Base-by-base conservation (phyloP, 768 basidiomycete species). In the Tremella fuciformis region DNA sequence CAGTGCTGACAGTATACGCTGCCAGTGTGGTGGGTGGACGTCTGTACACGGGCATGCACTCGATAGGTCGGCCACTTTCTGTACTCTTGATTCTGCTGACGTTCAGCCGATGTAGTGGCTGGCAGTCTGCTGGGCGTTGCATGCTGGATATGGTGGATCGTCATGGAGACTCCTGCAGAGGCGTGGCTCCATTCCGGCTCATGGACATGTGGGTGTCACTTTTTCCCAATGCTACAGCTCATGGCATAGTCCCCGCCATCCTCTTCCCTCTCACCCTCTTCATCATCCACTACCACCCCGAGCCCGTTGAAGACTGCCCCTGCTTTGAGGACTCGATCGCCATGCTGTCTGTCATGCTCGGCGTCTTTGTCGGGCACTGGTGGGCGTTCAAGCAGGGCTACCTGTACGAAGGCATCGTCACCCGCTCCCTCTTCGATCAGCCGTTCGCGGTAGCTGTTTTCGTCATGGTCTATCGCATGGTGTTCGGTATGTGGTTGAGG, bases 311-410 rank as follows among this genome's bases (percentile, higher is more conserved):
- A 57, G 91, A 94, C 68, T 97, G 94, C 65, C 94, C 94, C 1
- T 97, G 94, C 77, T 99, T 96, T 76, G 94, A 96, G 72, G 94
- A 98, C 70, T 90, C 93, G 2, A 93, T 97, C 51, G 91, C 94
- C 0, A 87, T 92, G 34, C 78, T 88, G n/a, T 86, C 88, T 22
- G 91, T 91, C 41, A 81, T 89, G 16, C 80, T 88, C 37, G 94
- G 94, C n/a, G 29, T 72, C 11, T 42, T 65, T 2, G 11, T 69
- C 19, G 70, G 70, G 65, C 34, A 41, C 60, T 59, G 19, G 40
- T 13, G n/a, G 53, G 15, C n/a, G 42, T 24, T 13, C 38, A 46
- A n/a, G 22, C n/a, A 46, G 15, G 42, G 42, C n/a, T 46, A 46
- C 42, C 42, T 46, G 29, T 34, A 34, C 11, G 29, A 34, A 11